Conservation (phyloP, 495 filamentous ascomycete genomes). For the Trichoderma asperelloides region DNA sequence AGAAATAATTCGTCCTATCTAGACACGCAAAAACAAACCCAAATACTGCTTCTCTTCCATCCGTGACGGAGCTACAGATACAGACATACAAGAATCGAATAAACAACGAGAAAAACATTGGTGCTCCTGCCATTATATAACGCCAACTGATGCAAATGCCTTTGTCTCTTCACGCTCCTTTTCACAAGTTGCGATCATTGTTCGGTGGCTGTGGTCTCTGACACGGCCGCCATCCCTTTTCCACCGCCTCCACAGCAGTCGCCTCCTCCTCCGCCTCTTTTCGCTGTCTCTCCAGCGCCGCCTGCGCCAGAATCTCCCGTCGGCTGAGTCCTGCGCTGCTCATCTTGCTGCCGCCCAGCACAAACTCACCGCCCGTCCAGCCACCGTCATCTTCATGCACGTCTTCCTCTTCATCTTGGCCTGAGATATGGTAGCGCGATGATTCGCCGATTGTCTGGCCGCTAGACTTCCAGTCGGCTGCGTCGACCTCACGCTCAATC, state of each 20-base stretch:
- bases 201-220: slow-evolving; percentile 1
- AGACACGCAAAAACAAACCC: background rate
- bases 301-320: slow-evolving; percentile 66
- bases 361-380: slow-evolving; percentile 83
- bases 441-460: slow-evolving; percentile 55
- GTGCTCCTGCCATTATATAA: background rate
- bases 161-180: background rate
- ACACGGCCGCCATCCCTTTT: slow-evolving; percentile 14
- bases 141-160: slow-evolving; percentile 5
- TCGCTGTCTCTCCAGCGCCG: slow-evolving; percentile 49
- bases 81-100: background rate
- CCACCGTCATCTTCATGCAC: slow-evolving; percentile 66
- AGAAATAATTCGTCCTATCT: background rate
- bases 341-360: slow-evolving; percentile 52
- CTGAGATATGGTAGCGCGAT: slow-evolving; percentile 55
- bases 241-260: slow-evolving; percentile 20
- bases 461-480: slow-evolving; percentile 61
- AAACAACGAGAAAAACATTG: background rate
- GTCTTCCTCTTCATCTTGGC: slow-evolving; percentile 32
- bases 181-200: slow-evolving; percentile 4
- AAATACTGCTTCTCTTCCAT: background rate
- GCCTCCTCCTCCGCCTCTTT: slow-evolving; percentile 47
- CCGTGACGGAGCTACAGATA: background rate
- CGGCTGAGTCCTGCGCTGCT: slow-evolving; percentile 28
- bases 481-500: slow-evolving; percentile 82